Evolutionary conservation across 495 filamentous ascomycete species (phyloP).

Genomic region (Mytilinidion resinicola): DNA sequence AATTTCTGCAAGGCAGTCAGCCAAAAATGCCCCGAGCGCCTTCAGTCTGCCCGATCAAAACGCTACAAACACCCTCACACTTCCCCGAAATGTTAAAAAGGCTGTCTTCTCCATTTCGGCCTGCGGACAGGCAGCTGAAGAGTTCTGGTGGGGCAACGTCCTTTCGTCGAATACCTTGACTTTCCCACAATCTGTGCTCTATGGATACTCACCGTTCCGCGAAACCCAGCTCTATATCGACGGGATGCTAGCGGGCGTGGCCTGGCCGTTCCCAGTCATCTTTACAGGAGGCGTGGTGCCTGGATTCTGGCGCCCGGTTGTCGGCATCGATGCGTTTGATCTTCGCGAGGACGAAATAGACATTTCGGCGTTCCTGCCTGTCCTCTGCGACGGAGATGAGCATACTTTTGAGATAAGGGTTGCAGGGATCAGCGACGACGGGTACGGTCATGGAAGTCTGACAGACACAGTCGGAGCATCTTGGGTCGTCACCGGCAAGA

Average conservation of each 20-base stretch:
- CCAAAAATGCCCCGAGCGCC: slow-evolving; percentile 51
- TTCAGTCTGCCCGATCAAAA: slow-evolving; percentile 64
- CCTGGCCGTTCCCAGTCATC: slow-evolving; percentile 80
- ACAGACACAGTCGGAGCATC: slow-evolving; percentile 58
- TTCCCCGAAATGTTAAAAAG: slow-evolving; percentile 57
- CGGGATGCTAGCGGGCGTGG: slow-evolving; percentile 66
- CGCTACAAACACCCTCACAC: slow-evolving; percentile 51
- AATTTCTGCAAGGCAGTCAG: slow-evolving; percentile 57
- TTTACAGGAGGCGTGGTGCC: slow-evolving; percentile 86
- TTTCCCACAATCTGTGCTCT: slow-evolving; percentile 55
- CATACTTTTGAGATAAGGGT: slow-evolving; percentile 71
- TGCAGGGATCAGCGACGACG: slow-evolving; percentile 53
- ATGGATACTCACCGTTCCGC: slow-evolving; percentile 71
- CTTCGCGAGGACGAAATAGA: slow-evolving; percentile 78
- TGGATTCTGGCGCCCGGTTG: slow-evolving; percentile 75
- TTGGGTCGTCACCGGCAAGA: slow-evolving; percentile 79
- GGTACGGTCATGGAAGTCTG: slow-evolving; percentile 44
- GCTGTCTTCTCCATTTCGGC: slow-evolving; percentile 73
- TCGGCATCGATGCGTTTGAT: slow-evolving; percentile 80
- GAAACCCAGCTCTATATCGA: slow-evolving; percentile 80
- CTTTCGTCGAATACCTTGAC: slow-evolving; percentile 55
- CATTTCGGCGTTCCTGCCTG: slow-evolving; percentile 67
- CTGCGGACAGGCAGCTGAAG: slow-evolving; percentile 70
- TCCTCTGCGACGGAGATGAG: slow-evolving; percentile 55
- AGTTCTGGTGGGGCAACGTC: slow-evolving; percentile 89